phyloP scores from a whole-genome alignment of 83 land plant genomes.

The Picea abies region DNA sequence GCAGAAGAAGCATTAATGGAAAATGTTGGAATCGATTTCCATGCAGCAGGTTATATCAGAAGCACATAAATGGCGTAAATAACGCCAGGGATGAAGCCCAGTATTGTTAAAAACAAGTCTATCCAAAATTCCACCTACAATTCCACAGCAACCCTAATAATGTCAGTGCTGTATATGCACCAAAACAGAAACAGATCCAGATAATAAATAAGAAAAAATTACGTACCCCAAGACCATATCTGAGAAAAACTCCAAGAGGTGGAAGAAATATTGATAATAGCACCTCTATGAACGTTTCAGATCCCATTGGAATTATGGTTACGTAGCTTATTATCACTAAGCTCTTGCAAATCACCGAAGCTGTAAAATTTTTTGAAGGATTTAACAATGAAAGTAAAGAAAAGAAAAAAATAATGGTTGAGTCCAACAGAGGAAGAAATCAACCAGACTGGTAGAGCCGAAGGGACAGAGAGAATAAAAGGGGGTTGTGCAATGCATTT shows the following conservation, averaged over 20 bases:
- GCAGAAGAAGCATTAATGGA: no score
- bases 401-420: no score
- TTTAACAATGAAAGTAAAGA: no score
- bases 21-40: no score
- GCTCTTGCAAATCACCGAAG: no score
- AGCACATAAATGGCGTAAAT: conserved; percentile 63
- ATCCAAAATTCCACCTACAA: conserved; percentile 74
- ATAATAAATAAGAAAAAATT: not conserved
- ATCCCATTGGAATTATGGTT: conserved; percentile 35
- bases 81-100: conserved; percentile 64
- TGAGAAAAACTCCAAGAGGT: conserved; percentile 77
- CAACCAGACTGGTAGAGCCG: no score
- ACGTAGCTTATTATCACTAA: no score
- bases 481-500: no score
- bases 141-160: not conserved
- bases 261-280: conserved; percentile 68
- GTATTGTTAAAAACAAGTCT: conserved; percentile 47
- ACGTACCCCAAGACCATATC: conserved; percentile 69
- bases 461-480: no score
- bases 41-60: conserved; percentile 14
- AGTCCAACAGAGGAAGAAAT: no score
- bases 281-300: conserved; percentile 67
- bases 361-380: no score
- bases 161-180: not conserved
- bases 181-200: not conserved